Evolutionary conservation across 345 rosid species (phyloP), one percentile per base, ranked within the genome.

Genomic region (Camelina neglecta): DNA sequence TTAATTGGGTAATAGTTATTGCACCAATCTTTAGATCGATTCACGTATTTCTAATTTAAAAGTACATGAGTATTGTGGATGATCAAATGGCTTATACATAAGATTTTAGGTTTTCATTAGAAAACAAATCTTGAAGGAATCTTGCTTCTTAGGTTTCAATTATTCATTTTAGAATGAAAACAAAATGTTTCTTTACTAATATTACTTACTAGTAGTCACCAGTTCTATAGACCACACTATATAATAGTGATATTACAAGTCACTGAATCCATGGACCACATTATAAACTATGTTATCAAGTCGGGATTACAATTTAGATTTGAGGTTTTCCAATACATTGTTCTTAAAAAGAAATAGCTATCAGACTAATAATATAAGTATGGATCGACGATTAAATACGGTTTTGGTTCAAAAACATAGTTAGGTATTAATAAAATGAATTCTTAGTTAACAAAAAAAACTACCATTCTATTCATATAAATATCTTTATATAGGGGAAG

Each of bases 101-200:
- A 26, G 6, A 41, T 50, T 12, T 65, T 69, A 21, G 24, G 9
- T 59, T 73, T 59, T 21, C 77, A 78, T 21, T 50, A 78, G 31
- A 59, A 78, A 42, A 77, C 81, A 71, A 65, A 77, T 49, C 21
- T 38, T 41, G 23, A 48, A 65, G 57, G 77, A 11, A 78, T 78
- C 73, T 20, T 7, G 15, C 21, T 44, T 42, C 23, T 36, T 64
- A 48, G 23, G 45, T 71, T 59, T 72, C 57, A 58, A 15, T 29
- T 59, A 78, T 78, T 12, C 81, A 56, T 42, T 71, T 39, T 55
- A 21, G 66, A 50, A 71, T 66, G 16, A 49, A 12, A 66, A 65
- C 81, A 77, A 76, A 63, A 39, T 23, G 38, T 29, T 62, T 44
- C 0, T 57, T 16, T 45, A 31, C 7, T 44, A 18, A 11, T 16